Conservation (phyloP, 306 rosid genomes). For the Clitoria ternatea region DNA sequence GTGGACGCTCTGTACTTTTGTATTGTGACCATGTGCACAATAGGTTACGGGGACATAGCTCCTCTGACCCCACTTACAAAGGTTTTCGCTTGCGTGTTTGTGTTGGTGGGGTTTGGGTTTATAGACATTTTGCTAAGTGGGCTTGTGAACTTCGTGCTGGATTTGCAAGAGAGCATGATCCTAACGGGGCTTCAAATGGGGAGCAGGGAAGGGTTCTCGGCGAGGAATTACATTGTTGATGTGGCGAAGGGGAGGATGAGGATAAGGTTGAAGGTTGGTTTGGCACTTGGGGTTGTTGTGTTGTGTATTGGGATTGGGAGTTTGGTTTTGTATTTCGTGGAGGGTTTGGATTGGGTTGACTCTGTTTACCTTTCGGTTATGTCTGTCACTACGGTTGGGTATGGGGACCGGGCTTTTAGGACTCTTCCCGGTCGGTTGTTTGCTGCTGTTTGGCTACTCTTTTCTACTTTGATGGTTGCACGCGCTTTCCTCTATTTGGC, state of each 20-base stretch:
- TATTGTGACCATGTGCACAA: conserved; percentile 84
- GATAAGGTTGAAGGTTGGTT: conserved; percentile 72
- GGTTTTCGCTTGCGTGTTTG: conserved; percentile 66
- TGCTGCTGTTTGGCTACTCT: conserved; percentile 70
- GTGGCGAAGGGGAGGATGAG: conserved; percentile 90
- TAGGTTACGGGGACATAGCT: conserved; percentile 78
- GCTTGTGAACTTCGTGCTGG: conserved; percentile 66
- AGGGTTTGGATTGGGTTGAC: conserved; percentile 60
- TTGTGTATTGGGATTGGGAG: conserved; percentile 69
- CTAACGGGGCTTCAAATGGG: conserved; percentile 48
- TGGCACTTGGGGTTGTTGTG: conserved; percentile 81
- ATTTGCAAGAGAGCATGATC: conserved; percentile 64
- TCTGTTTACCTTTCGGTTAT: conserved; percentile 67
- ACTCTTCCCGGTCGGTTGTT: conserved; percentile 64
- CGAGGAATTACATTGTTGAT: conserved; percentile 60
- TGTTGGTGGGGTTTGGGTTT: conserved; percentile 78
- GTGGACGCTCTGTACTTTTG: conserved; percentile 83
- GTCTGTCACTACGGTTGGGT: conserved; percentile 87
- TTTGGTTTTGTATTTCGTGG: conserved; percentile 56
- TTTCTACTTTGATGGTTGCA: conserved; percentile 74
- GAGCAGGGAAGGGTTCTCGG: conserved; percentile 40
- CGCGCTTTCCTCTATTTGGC: conserved; percentile 73
- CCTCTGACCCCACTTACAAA: conserved; percentile 57
- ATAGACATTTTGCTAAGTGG: conserved; percentile 70
- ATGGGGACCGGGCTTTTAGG: conserved; percentile 77